These are phyloP conservation scores for Aspergillus neotritici DNA, from an alignment of 2,329 filamentous ascomycete genomes.

Conservation along the genomic window DNA sequence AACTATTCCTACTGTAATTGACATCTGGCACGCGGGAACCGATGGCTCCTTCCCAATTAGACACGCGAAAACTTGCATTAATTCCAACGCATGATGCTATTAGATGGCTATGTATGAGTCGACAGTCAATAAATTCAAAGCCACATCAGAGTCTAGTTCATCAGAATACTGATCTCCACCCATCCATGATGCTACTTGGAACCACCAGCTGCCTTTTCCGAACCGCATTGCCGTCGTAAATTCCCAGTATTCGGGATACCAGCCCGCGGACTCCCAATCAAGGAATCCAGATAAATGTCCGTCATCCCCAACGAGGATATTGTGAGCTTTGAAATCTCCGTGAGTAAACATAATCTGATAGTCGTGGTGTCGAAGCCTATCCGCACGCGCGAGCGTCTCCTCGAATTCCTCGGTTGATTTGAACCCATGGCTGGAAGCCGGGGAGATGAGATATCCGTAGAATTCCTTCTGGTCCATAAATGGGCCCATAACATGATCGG, in stretches of 20 bases:
- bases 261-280: constrained; percentile 26
- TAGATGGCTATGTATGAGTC: constrained; percentile 23
- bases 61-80: too few relatives aligned
- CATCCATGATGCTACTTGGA: constrained; percentile 20
- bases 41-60: too few relatives aligned
- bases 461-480: constrained; percentile 24
- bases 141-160: constrained; percentile 20
- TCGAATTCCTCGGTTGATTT: constrained; percentile 22
- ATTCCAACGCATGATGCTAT: not conserved
- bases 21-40: too few relatives aligned
- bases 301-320: constrained; percentile 17
- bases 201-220: constrained; percentile 20
- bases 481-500: constrained; percentile 28
- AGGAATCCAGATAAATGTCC: constrained; percentile 20
- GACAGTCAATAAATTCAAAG: constrained; percentile 21
- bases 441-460: constrained; percentile 25
- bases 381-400: constrained; percentile 18
- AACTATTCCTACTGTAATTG: too few relatives aligned
- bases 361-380: too few relatives aligned
- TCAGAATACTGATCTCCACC: constrained; percentile 16
- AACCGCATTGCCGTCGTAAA: constrained; percentile 22
- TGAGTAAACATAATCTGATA: too few relatives aligned
- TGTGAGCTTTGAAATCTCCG: constrained; percentile 16
- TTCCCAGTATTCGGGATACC: constrained; percentile 24
- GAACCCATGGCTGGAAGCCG: constrained; percentile 25